These are phyloP conservation scores for Macrocybe sp. DNA, from an alignment of 1,284 basidiomycete genomes.

Conservation along the genomic window DNA sequence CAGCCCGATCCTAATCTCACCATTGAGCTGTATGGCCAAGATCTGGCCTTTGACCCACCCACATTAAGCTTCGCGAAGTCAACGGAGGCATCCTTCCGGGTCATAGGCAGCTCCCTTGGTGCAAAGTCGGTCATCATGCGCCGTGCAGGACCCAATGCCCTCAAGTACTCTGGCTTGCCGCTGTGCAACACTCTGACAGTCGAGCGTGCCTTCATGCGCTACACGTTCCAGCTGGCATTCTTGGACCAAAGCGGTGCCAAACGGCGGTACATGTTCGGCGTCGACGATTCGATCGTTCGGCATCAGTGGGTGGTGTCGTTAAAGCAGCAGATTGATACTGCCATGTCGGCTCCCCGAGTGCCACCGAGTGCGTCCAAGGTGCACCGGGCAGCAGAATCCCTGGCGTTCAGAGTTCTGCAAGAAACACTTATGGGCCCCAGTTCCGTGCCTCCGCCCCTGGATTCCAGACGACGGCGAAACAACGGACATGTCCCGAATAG, in stretches of 20 bases:
- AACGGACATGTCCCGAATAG: conserved; percentile 16
- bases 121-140: conserved; percentile 76
- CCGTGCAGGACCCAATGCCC: conserved; percentile 74
- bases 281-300: conserved; percentile 70
- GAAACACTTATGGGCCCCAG: conserved; percentile 65
- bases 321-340: conserved; percentile 59
- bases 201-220: conserved; percentile 90
- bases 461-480: conserved; percentile 23
- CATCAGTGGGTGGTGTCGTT: conserved; percentile 73
- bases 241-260: conserved; percentile 62
- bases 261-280: conserved; percentile 90
- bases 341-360: conserved; percentile 26
- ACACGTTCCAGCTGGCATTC: conserved; percentile 90
- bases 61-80: conserved; percentile 74
- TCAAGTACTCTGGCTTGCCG: conserved; percentile 76
- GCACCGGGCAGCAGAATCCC: conserved; percentile 59
- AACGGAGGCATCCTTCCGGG: conserved; percentile 79
- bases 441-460: conserved; percentile 17
- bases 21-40: conserved; percentile 82
- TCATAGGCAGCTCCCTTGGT: conserved; percentile 81
- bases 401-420: conserved; percentile 79
- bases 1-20: conserved; percentile 73
- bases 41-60: conserved; percentile 81
- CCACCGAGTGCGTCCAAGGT: conserved; percentile 39
- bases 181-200: conserved; percentile 72